Evolutionary conservation across 441 rosid genomes (phyloP), one percentile per base, ranked within the genome.

Genomic region (Jatropha podagrica): DNA sequence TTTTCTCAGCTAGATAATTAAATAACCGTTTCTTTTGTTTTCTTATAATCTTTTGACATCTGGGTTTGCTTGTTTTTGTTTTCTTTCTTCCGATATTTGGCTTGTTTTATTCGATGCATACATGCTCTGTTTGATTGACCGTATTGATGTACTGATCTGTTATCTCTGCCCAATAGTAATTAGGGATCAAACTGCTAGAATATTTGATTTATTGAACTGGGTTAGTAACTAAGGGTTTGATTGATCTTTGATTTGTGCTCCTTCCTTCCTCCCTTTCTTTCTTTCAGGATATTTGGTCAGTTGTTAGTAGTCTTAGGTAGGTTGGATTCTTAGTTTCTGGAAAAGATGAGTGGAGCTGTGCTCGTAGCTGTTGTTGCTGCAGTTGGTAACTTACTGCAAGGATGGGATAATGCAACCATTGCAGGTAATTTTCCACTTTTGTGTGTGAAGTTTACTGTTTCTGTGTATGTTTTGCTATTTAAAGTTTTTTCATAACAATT

Each of bases 381-480:
- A 73, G 68, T 95, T 84, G 99, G 99, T 70, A 95, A 95, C 85
- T 81, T 95, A 42, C 79, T 95, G 83, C 99, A 95, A 86, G 99
- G 99, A 87, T 95, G 99, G 99, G 99, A 95, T 83, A 95, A 93
- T 86, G 99, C 99, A 65, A 91, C 96, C 70, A 95, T 95, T 77
- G 99, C 99, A 59, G 99, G 99, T 93, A 80, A 77, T 74, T 68
- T 62, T n/a, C 79, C 61, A 40, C 5, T 74, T n/a, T 48, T 44
- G 11, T 68, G 18, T 14, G 6, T 61, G 27, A 14, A 38, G 20
- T 65, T 41, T 13, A 58, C 27, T 76, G 73, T 68, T 59, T 27
- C 68, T 26, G 11, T 38, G 10, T 49, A 18, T 32, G 26, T 60
- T 54, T n/a, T 11, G 18, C 27, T 5, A 2, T 32, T 18, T 26